Evolutionary conservation across 352 stramenopile species (phyloP).

Genomic region (Globisporangium sylvaticum): DNA sequence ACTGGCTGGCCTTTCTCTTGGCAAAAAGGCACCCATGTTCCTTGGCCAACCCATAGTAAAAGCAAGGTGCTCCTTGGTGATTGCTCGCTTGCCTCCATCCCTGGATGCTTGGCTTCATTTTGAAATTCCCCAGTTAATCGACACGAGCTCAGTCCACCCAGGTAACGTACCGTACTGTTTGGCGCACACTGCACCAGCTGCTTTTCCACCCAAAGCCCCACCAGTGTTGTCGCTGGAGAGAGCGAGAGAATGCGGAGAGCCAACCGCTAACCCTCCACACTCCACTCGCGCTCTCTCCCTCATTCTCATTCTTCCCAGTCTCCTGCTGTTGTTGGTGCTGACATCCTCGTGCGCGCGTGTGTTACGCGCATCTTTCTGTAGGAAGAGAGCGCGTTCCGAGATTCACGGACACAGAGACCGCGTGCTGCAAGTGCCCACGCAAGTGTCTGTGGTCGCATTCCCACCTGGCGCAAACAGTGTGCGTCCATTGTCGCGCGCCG

Average conservation of each 20-base stretch:
- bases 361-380: background rate
- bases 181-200: background rate
- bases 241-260: slow-evolving; percentile 3
- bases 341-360: slow-evolving; percentile 6
- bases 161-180: background rate
- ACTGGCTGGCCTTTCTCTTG: background rate
- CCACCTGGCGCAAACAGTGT: background rate
- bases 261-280: background rate
- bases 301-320: background rate
- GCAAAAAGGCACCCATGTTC: slow-evolving; percentile 4
- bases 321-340: background rate
- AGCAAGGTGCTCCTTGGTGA: background rate
- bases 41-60: background rate
- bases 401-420: background rate
- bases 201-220: background rate
- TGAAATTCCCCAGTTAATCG: background rate
- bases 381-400: background rate
- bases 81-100: background rate
- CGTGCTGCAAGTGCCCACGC: background rate
- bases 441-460: background rate
- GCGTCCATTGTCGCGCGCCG: background rate
- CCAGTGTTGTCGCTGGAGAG: slow-evolving; percentile 1
- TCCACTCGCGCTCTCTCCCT: background rate
- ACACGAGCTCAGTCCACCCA: background rate
- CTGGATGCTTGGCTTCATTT: slow-evolving; percentile 4